Conservation (phyloP, 2,329 filamentous ascomycete genomes). For the Cladophialophora exuberans region DNA sequence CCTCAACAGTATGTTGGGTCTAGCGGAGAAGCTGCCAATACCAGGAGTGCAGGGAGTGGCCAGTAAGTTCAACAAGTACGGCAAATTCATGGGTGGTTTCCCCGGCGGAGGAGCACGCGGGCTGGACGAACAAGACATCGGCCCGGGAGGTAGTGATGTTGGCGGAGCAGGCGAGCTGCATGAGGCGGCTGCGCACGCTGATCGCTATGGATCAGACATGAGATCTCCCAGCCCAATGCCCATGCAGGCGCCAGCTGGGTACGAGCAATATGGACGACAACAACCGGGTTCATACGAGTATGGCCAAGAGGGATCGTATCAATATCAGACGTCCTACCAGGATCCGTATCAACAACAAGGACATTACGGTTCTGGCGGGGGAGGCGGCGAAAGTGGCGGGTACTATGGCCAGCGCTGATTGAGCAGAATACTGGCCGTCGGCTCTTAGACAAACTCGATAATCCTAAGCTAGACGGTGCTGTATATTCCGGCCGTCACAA, state of each 20-base stretch:
- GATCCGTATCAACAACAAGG: slow-evolving; percentile 22
- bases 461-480: too few species aligned
- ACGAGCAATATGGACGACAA: slow-evolving; percentile 26
- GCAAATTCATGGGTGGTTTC: slow-evolving; percentile 28
- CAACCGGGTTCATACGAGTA: slow-evolving; percentile 9
- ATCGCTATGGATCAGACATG: slow-evolving; percentile 2
- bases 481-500: slow-evolving; percentile 15
- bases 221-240: slow-evolving; percentile 28
- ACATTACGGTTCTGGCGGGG: slow-evolving; percentile 17
- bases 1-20: slow-evolving; percentile 27
- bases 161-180: slow-evolving; percentile 23
- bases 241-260: slow-evolving; percentile 24
- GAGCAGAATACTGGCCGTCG: neutral
- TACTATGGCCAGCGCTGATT: slow-evolving; percentile 27
- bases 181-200: slow-evolving; percentile 21
- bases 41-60: slow-evolving; percentile 27
- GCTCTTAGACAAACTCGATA: too few species aligned
- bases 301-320: slow-evolving; percentile 18
- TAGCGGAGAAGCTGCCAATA: slow-evolving; percentile 33
- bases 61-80: slow-evolving; percentile 30
- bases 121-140: slow-evolving; percentile 18
- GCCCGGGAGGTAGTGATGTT: slow-evolving; percentile 16
- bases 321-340: slow-evolving; percentile 23
- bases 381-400: slow-evolving; percentile 17
- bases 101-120: slow-evolving; percentile 27